Evolutionary conservation across 2,329 filamentous ascomycete genomes (phyloP), one percentile per base, ranked within the genome.

Genomic region (Pseudogymnoascus sp.): DNA sequence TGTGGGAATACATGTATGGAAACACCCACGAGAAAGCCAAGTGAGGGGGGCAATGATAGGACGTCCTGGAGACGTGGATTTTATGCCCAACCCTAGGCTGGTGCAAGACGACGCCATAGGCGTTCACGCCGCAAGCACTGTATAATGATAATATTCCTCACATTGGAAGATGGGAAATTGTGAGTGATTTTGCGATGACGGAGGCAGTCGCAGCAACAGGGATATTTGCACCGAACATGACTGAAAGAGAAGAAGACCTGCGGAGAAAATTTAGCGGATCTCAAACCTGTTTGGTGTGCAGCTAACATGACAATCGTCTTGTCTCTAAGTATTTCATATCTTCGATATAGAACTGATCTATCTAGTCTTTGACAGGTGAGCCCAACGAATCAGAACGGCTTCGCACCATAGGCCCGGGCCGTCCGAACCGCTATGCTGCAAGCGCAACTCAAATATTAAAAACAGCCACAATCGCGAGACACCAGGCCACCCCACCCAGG

Each of bases 131-230:
- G 17, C 50, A 33, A 15, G 50, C 50, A 61, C 35, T 44, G 60
- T 40, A 44, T 38, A 38, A 40, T 38, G 60, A 61, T 38, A 44
- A 61, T 61, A 40, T 44, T 61, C 60, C 35, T 21, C 33, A 47
- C 10, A 47, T 10, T 61, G 11, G 26, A 38, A 23, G 17, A n/a
- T 61, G 7, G 11, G 60, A 38, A 9, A 38, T 60, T 60, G 23
- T 31, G 35, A n/a, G 17, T 57, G 50, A 57, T 57, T 19, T 4
- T 33, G 26, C 15, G 11, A 19, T 33, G 28, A 57, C 26, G 50
- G n/a, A 17, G 26, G 47, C 42, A 26, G 21, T 26, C 23, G 42
- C 13, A 47, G 42, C 6, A 47, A 47, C 19, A n/a, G 21, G 42
- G 13, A 50, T 26, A 7, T 50, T 50, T 26, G 42, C 15, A n/a